Evolutionary conservation across 2,329 filamentous ascomycete genomes (phyloP), one percentile per base, ranked within the genome.

Genomic region (Cucurbitaria berberidis): DNA sequence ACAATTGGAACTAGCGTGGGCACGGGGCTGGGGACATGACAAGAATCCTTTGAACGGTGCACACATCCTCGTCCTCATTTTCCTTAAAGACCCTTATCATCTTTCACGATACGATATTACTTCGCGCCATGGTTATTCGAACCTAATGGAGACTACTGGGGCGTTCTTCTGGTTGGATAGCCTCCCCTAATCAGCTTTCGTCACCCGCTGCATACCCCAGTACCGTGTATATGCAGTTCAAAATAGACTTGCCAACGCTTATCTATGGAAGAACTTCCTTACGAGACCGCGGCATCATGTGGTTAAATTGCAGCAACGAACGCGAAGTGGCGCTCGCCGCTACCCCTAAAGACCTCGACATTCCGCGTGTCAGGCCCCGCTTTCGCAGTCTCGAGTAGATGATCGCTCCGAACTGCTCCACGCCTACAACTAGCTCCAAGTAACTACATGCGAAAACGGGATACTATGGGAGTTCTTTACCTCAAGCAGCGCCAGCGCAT

Each of bases 401-500:
- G 36, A 49, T 34, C 9, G 29, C 10, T 44, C 15, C 41, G 16
- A 34, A 22, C 41, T 44, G 9, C 27, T 21, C 16, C 5, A 24
- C 27, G 21, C 11, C n/a, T 4, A 35, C 19, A 29, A 18, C 27
- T 16, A 35, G 42, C 7, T 29, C 29, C 29, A 22, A 36, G 29
- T 1, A 35, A 36, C 27, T 38, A 26, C 5, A 36, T 36, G 30
- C 41, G 26, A 16, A 11, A 38, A 19, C 39, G 48, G 34, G 39
- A 29, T 15, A 30, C 39, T 9, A 44, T 40, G 48, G 44, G 43
- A 49, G 26, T 55, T 48, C 6, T 47, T 51, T 44, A 36, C 51
- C 51, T 27, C 38, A 54, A 45, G 26, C 29, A 44, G 43, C 24
- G 41, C 34, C 35, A 47, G 43, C 19, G 24, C 29, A 22, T 45